Conservation (phyloP, 345 rosid genomes). For the Rhodamnia rubescens region DNA sequence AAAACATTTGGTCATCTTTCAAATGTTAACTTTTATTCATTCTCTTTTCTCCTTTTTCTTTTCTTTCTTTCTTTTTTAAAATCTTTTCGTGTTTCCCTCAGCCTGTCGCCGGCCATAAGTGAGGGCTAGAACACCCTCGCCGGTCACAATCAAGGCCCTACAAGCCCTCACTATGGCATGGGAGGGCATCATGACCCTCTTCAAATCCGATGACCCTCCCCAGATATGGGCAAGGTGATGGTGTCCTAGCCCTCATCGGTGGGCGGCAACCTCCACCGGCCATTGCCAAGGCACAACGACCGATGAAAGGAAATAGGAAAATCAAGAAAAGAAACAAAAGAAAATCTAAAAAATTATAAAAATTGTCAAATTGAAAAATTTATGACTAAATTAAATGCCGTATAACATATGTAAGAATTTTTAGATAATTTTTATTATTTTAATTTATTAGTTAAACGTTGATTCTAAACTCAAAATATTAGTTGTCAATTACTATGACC, state of each 20-base stretch:
- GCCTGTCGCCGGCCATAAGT: neutral
- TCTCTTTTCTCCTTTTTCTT: neutral
- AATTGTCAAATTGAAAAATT: neutral
- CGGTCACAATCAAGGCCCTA: neutral
- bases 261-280: rapidly evolving
- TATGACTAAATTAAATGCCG: neutral
- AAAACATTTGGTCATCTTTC: neutral
- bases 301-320: neutral
- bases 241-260: neutral
- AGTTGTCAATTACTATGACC: neutral
- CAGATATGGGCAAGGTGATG: neutral
- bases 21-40: neutral
- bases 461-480: neutral
- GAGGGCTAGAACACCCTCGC: neutral
- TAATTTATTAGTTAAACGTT: neutral
- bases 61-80: neutral
- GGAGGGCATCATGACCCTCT: neutral
- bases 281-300: neutral
- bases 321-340: neutral
- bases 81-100: neutral
- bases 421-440: neutral
- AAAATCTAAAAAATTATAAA: neutral
- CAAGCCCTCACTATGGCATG: neutral
- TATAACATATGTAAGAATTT: neutral
- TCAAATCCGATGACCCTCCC: neutral